These are phyloP conservation scores for Leishmania aethiopica DNA, from an alignment of 208 protist species.

Conservation along the genomic window DNA sequence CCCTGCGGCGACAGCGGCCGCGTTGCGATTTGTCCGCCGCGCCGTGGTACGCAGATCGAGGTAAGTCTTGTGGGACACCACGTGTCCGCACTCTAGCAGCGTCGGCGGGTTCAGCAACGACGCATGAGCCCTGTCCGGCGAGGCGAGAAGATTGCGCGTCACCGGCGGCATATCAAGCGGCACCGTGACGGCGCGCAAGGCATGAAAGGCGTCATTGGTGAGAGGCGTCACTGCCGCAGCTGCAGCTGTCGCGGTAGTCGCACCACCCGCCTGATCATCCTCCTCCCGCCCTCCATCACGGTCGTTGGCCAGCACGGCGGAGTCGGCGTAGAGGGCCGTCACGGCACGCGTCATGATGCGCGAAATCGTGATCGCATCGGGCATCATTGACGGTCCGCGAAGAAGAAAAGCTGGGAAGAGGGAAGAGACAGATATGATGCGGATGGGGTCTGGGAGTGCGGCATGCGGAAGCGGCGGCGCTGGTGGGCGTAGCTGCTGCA, in stretches of 20 bases:
- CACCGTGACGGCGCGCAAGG: constrained; percentile 10
- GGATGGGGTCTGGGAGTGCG: neutral
- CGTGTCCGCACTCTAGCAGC: constrained; percentile 76
- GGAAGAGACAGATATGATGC: neutral
- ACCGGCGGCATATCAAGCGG: constrained; percentile 8
- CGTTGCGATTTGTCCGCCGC: constrained; percentile 21
- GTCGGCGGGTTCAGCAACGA: constrained; percentile 59
- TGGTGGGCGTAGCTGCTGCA: neutral
- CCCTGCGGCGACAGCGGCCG: neutral
- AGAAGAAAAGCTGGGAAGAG: constrained; percentile 17
- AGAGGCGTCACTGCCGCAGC: neutral
- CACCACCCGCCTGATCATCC: neutral
- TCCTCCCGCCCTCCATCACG: neutral
- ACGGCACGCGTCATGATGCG: constrained; percentile 17
- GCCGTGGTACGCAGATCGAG: constrained; percentile 34
- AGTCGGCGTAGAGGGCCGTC: constrained; percentile 21
- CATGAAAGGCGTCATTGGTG: constrained; percentile 3
- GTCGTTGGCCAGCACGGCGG: constrained; percentile 6
- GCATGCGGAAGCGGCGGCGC: neutral
- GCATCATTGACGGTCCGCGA: constrained; percentile 7
- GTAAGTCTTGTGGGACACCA: constrained; percentile 68
- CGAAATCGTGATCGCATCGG: constrained; percentile 12
- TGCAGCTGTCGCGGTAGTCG: neutral
- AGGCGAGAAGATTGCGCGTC: constrained; percentile 42
- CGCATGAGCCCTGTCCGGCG: constrained; percentile 9